Base-by-base conservation (phyloP, 257 asterid species). In the Solanum chmielewskii region DNA sequence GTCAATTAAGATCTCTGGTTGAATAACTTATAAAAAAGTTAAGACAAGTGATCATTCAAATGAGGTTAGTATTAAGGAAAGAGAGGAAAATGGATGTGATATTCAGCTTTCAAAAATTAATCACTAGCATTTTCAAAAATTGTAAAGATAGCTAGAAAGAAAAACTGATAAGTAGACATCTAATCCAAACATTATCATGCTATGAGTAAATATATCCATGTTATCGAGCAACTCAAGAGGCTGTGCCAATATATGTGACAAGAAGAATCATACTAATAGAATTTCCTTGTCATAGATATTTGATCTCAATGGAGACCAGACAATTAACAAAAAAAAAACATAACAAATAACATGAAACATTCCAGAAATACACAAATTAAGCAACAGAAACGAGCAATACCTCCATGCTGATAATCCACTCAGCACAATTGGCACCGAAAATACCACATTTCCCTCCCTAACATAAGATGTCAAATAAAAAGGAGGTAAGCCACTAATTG, bases 331-430 rank as follows among this genome's bases (percentile, higher is more conserved):
- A 42, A 76, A n/a, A 5, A 39, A 42, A n/a, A 74, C 14, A 3
- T 21, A 39, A 75, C 31, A 41, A 75, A 39, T 31, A 77, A 77
- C 83, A 77, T 42, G 83, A 78, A 78, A 45, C 64, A 45, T 25
- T 45, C 62, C 16, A 13, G 62, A 44, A 16, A 78, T 9, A 25
- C 66, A 45, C 84, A 78, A 78, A 45, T n/a, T 45, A 45, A 42
- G 73, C 42, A 37, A 23, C 27, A 73, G 69, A 75, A 35, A 41
- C 25, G 35, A 14, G 25, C 4, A 80, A 33, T 91, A 96, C 99
- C 99, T 97, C 94, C 99, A 96, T 97, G 89, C 98, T 95, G 89
- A 97, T 94, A 90, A 97, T 91, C 99, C 99, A 97, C 93, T 97
- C 98, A 52, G 99, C 45, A 77, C 92, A 92, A 88, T 97, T 97